These are phyloP conservation scores for Colletotrichum eremochloae DNA, from an alignment of 2,329 filamentous ascomycete genomes.

Conservation along the genomic window DNA sequence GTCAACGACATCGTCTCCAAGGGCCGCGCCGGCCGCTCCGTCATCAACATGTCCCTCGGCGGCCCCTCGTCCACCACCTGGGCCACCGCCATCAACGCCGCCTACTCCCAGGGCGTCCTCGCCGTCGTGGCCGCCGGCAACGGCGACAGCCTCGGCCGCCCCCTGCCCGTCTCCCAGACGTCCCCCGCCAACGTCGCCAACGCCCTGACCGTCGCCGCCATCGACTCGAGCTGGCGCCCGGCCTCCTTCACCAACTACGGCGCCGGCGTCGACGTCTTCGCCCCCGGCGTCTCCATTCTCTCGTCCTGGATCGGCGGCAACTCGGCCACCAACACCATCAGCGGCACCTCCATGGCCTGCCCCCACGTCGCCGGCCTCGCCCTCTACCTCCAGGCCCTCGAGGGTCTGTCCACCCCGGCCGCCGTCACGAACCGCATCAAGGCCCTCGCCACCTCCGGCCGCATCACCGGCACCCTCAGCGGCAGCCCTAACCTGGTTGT, in stretches of 20 bases:
- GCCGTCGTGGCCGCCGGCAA: constrained; percentile 70
- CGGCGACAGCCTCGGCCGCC: constrained; percentile 50
- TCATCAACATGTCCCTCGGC: constrained; percentile 70
- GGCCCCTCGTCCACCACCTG: constrained; percentile 57
- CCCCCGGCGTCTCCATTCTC: constrained; percentile 61
- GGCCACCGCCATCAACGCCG: constrained; percentile 63
- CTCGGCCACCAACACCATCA: constrained; percentile 60
- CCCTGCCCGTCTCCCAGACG: constrained; percentile 46
- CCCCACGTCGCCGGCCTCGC: constrained; percentile 73
- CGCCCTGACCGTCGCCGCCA: constrained; percentile 68
- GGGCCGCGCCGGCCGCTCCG: constrained; percentile 56
- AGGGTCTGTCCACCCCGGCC: constrained; percentile 56
- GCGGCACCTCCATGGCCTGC: constrained; percentile 73
- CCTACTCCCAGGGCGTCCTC: constrained; percentile 62
- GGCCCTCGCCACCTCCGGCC: constrained; percentile 55
- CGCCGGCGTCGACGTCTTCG: constrained; percentile 62
- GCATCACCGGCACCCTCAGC: constrained; percentile 50
- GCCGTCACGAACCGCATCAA: constrained; percentile 58
- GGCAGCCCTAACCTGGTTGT: constrained; percentile 61
- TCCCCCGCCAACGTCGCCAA: constrained; percentile 63
- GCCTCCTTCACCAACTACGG: constrained; percentile 67
- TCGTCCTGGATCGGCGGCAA: constrained; percentile 61
- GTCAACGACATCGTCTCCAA: constrained; percentile 59
- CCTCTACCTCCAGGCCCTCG: constrained; percentile 65
- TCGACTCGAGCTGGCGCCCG: constrained; percentile 54